Base-by-base conservation (phyloP, 2,329 filamentous ascomycete species). In the Aureobasidium uvarum region DNA sequence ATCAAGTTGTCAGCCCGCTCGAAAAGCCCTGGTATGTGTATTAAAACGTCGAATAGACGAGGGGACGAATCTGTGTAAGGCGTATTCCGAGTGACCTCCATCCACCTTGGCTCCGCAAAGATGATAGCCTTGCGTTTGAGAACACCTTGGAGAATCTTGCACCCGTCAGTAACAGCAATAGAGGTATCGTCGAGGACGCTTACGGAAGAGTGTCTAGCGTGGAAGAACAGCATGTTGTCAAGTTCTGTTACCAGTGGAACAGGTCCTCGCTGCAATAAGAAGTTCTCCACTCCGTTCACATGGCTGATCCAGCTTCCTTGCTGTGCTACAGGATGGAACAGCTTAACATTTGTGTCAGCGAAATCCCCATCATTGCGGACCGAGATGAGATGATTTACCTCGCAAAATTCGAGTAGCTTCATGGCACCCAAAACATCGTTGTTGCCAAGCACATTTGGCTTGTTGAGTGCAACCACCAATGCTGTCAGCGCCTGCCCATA, bases 341-440 rank as follows among this genome's bases (percentile, higher is more conserved):
- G 70, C 59, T 65, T 48, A 23, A n/a, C 16, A 5, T 31, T 18
- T n/a, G 28, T 23, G 25, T 51, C 23, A 51, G 25, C 18, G 10
- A 51, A 16, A 31, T 10, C 1, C 2, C 3, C 28, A 5, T n/a
- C 3, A 18, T n/a, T 31, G 4, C 7, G 14, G 25, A 2, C 13
- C n/a, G 48, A 5, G 16, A 23, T 2, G 48, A 5, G 16, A 23
- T 2, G 18, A n/a, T 45, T 36, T 31, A 65, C 64, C 54, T 73
- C 73, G 59, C 73, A 75, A 6, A 67, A 68, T 11, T 69, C 72
- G 18, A 75, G 66, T 5, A 74, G 63, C 13, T 68, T 70, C 23
- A 71, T 71, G 7, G 73, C 71, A 11, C 72, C 73, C 11, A 75
- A 65, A 20, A 72, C 65, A 45, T 72, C 71, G 55, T 75, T 73